Evolutionary conservation across 2,329 filamentous ascomycete species (phyloP).

Genomic region (Stagonosporopsis cucurbitacearum): DNA sequence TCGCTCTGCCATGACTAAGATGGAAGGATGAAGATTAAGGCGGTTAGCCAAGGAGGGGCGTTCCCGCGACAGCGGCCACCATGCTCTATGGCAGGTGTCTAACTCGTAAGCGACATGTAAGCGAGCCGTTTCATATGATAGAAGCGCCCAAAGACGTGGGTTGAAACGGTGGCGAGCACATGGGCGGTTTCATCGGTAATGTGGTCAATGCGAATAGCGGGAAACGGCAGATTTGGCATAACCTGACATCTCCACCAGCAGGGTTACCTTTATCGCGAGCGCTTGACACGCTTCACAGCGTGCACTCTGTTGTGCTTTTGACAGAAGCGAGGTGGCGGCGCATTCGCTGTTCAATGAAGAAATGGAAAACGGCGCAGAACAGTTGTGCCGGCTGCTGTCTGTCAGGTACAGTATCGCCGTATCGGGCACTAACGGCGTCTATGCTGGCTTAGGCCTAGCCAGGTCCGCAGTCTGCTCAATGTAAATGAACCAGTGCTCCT

Average conservation of each 20-base stretch:
- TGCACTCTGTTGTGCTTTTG: constrained; percentile 6
- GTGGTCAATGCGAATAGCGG: constrained; percentile 30
- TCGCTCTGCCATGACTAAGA: constrained; percentile 17
- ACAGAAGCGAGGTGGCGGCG: background rate
- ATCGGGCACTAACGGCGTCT: constrained; percentile 6
- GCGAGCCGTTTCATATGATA: constrained; percentile 30
- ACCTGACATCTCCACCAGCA: background rate
- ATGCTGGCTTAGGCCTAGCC: background rate
- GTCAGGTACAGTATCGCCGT: no score
- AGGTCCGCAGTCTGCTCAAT: background rate
- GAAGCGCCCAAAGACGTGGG: constrained; percentile 41
- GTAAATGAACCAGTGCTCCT: background rate
- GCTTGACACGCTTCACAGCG: constrained; percentile 9
- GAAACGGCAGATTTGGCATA: constrained; percentile 16
- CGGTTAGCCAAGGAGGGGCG: constrained; percentile 22
- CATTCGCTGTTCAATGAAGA: background rate
- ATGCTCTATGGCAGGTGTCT: constrained; percentile 23
- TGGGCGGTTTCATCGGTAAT: constrained; percentile 43
- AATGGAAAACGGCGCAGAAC: constrained; percentile 7
- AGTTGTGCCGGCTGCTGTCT: constrained; percentile 1
- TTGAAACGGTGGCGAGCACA: constrained; percentile 42
- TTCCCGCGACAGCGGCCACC: constrained; percentile 34
- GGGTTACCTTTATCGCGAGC: constrained; percentile 2
- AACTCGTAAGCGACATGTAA: constrained; percentile 23
- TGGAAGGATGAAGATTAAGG: constrained; percentile 27